Percentiles rank a stretch among this genome's conserved stretches.
These are phyloP conservation scores for Lentinula guzmanii DNA, from an alignment of 768 basidiomycete species.

Conservation along the genomic window DNA sequence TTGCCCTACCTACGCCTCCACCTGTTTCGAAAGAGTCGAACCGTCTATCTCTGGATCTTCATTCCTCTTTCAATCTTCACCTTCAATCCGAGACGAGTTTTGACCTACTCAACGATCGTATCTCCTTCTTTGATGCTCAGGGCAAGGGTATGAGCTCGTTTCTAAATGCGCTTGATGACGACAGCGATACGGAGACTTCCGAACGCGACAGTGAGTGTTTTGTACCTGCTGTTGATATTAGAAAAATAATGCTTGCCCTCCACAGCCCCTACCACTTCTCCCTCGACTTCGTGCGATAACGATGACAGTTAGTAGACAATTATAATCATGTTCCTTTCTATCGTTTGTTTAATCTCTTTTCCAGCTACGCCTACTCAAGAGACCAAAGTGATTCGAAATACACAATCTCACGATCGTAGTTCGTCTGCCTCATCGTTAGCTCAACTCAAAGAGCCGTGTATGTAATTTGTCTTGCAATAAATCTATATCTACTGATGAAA, in stretches of 20 bases:
- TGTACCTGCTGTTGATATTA: not conserved
- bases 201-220: constrained; percentile 19
- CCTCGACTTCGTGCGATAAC: not conserved
- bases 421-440: not conserved
- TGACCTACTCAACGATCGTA: constrained; percentile 46
- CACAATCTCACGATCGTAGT: not conserved
- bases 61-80: constrained; percentile 42
- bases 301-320: not conserved
- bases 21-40: constrained; percentile 16
- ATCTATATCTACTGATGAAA: too few species aligned
- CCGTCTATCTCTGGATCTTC: constrained; percentile 38
- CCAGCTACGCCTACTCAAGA: not conserved
- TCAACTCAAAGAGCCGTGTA: not conserved
- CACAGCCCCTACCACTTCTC: not conserved
- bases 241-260: not conserved
- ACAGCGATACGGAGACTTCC: constrained; percentile 25
- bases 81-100: constrained; percentile 41
- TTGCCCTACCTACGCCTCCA: constrained; percentile 20
- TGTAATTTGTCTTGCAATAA: not conserved
- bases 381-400: not conserved
- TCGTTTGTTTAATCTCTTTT: not conserved
- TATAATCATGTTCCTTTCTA: not conserved
- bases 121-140: constrained; percentile 34
- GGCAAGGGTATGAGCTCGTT: constrained; percentile 27
- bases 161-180: constrained; percentile 29